Base-by-base conservation (phyloP, 176 grass and related monocot species). In the Urochloa ruziziensis region DNA sequence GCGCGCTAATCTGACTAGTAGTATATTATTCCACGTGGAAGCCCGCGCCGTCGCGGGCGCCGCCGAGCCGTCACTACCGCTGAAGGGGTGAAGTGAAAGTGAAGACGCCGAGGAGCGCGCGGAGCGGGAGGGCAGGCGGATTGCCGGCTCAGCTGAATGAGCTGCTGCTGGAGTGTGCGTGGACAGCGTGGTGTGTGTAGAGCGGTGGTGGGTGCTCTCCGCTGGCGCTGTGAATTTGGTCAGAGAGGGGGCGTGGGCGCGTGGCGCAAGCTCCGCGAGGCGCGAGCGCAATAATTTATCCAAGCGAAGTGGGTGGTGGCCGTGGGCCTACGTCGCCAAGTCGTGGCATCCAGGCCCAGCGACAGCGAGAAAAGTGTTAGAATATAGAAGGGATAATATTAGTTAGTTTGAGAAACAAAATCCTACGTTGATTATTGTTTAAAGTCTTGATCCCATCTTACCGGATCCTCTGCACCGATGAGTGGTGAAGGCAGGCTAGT, bases 51-150 rank as follows among this genome's bases (percentile, higher is more conserved):
- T 11, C n/a, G 10, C 12, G 10, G 6, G n/a, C 10, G 13, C 3
- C 0, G 60, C 21, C 0, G 67, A 46, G 18, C n/a, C n/a, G n/a
- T n/a, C n/a, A n/a, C n/a, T n/a, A n/a, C n/a, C n/a, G n/a, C n/a
- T n/a, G n/a, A n/a, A n/a, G n/a, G n/a, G n/a, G n/a, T n/a, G n/a
- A n/a, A 59, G 48, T 0, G 60, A 88, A 88, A 13, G 86, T 52
- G 73, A 83, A 62, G 42, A 30, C 73, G 4, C 86, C 79, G 39
- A 88, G 73, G 42, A 88, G 80, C 28, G 79, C 17, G 89, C 66
- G 35, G 80, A 77, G 40, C 40, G 30, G 7, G 72, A 82, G 7
- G 80, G 75, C 5, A 87, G 81, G 63, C 80, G 67, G 75, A 84
- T 8, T 39, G 54, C 6, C 59, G 51, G 5, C 25, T n/a, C n/a